A percentile compares a stretch with the other conserved stretches of the same genome.
phyloP scores from a whole-genome alignment of 805 yeast genomes.

The Kodamaea neixiangensis region DNA sequence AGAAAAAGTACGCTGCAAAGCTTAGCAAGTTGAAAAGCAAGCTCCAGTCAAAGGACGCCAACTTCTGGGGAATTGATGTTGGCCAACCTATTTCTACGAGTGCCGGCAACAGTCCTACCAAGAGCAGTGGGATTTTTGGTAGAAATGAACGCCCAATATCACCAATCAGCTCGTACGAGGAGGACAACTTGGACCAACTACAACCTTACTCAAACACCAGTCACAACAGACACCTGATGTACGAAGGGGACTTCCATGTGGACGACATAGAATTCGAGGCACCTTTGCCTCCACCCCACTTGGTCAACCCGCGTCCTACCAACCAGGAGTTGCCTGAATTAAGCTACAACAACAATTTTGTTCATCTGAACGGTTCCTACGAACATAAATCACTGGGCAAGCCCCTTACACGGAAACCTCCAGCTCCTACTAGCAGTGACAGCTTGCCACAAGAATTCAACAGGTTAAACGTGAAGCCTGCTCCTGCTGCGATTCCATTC shows the following conservation, averaged over 20 bases:
- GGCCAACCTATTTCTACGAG: not conserved
- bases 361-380: not conserved
- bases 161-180: slow-evolving; percentile 23
- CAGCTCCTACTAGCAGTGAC: slow-evolving; percentile 12
- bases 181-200: slow-evolving; percentile 10
- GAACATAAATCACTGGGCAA: not conserved
- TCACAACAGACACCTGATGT: slow-evolving; percentile 4
- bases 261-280: slow-evolving; percentile 17
- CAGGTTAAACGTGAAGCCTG: slow-evolving; percentile 2
- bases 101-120: slow-evolving; percentile 6
- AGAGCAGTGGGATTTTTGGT: not conserved
- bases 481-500: slow-evolving; percentile 38
- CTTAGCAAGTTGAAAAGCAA: slow-evolving; percentile 34
- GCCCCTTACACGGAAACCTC: slow-evolving; percentile 25
- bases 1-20: slow-evolving; percentile 26
- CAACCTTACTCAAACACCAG: slow-evolving; percentile 6
- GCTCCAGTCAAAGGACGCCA: slow-evolving; percentile 38
- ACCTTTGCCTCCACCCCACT: slow-evolving; percentile 29
- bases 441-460: slow-evolving; percentile 4
- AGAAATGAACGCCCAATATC: slow-evolving; percentile 13
- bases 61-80: slow-evolving; percentile 24
- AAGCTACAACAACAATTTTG: not conserved
- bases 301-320: not conserved
- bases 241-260: slow-evolving; percentile 11
- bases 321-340: not conserved